phyloP scores from a whole-genome alignment of 23 red algal genomes.

The Gracilaria gracilis region DNA sequence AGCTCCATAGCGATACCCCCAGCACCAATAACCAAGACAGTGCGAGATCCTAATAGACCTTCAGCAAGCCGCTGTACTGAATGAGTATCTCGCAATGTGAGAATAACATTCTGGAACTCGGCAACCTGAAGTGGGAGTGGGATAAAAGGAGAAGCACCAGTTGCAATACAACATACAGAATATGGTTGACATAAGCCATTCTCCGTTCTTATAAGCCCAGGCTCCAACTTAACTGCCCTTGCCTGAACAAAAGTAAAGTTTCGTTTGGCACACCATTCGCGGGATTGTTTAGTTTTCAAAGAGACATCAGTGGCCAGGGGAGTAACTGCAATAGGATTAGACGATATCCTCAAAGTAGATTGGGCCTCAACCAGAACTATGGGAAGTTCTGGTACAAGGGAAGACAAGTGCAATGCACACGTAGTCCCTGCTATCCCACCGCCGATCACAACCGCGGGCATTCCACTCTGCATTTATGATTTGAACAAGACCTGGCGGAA shows the following conservation, averaged over 20 bases:
- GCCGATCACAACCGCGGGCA: conserved; percentile 70
- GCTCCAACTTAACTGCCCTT: neutral
- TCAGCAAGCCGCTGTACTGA: conserved; percentile 45
- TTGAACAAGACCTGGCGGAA: neutral
- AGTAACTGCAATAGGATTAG: conserved; percentile 1
- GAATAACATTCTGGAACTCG: conserved; percentile 16
- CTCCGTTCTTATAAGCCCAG: neutral
- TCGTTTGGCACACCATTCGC: conserved; percentile 6
- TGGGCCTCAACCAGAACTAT: conserved; percentile 48
- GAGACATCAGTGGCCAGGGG: conserved; percentile 21
- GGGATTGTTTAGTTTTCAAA: conserved; percentile 8
- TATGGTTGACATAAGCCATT: conserved; percentile 33
- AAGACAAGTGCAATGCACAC: conserved; percentile 59
- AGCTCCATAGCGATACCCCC: conserved; percentile 96
- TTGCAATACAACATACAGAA: conserved; percentile 65
- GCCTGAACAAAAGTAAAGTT: conserved; percentile 25
- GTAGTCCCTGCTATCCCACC: conserved; percentile 83
- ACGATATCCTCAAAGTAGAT: conserved; percentile 13
- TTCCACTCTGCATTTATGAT: neutral
- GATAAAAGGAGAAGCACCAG: conserved; percentile 71
- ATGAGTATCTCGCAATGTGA: conserved; percentile 75
- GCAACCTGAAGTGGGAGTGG: conserved; percentile 28
- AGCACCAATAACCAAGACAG: conserved; percentile 78
- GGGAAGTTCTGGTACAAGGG: neutral
- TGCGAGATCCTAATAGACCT: conserved; percentile 12